Evolutionary conservation across 2,329 filamentous ascomycete species (phyloP).

Genomic region (Stemphylium beticola): DNA sequence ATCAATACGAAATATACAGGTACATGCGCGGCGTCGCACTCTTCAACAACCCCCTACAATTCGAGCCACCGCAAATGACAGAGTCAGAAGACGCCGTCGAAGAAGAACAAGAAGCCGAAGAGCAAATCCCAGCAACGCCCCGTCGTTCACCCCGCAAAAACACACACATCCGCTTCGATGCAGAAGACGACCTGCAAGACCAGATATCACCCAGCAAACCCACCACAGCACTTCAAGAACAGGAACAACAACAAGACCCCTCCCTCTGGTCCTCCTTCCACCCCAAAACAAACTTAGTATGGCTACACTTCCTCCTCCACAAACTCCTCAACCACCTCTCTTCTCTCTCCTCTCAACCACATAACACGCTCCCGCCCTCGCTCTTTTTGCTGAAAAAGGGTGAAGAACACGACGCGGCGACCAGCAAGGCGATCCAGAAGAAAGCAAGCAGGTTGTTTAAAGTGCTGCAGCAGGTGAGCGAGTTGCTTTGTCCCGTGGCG

Average conservation of each 20-base stretch:
- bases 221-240: neutral
- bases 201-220: too few species aligned
- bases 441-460: conserved; percentile 48
- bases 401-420: conserved; percentile 13
- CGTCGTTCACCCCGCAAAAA: conserved; percentile 34
- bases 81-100: too few species aligned
- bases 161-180: conserved; percentile 37
- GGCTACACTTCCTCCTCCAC: conserved; percentile 66
- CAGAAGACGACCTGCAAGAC: conserved; percentile 1
- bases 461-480: conserved; percentile 45
- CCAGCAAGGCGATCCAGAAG: conserved; percentile 30
- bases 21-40: conserved; percentile 58
- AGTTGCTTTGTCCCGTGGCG: conserved; percentile 49
- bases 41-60: conserved; percentile 51
- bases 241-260: conserved; percentile 7
- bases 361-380: conserved; percentile 5
- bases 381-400: neutral
- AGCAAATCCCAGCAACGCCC: conserved; percentile 14
- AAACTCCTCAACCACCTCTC: conserved; percentile 57
- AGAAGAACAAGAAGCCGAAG: neutral
- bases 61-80: neutral
- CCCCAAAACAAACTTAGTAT: conserved; percentile 67
- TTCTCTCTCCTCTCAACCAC: conserved; percentile 8
- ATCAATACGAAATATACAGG: conserved; percentile 64
- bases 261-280: conserved; percentile 60